Base-by-base conservation (phyloP, 2,329 filamentous ascomycete species). In the Penicillium brevicompactum region DNA sequence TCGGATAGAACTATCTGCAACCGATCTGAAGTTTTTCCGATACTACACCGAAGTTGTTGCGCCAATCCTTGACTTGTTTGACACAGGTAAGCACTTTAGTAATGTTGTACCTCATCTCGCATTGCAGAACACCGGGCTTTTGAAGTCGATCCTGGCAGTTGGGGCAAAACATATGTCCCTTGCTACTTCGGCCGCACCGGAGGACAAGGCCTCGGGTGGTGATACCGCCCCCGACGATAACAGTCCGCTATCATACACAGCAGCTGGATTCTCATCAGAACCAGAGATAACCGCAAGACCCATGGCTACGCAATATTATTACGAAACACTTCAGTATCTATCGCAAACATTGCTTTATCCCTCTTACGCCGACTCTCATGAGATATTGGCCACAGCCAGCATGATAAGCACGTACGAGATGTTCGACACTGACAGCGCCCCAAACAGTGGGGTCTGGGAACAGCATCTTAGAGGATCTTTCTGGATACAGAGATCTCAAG, bases 331-430 rank as follows among this genome's bases (percentile, higher is more conserved):
- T 0, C 82, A 84, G 48, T 87, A 86, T 55, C 74, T 87, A 0
- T 82, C 83, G 43, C 79, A 80, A 22, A 83, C 84, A 1, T 78
- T 87, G 61, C 76, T 81, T 3, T 84, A 83, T 60, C 74, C 80
- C 2, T 79, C 78, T 0, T 87, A 87, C 64, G 81, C 80, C 6
- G 79, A 78, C 11, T 53, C 50, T 14, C 75, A 76, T 13, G 84
- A 87, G 63, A 74, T 87, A 0, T 74, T 85, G 32, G 81, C 81
- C 0, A 87, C 83, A 1, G 80, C 82, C 0, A 73, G 86, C 1
- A 76, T 86, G 27, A 81, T 87, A 21, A 84, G 81, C n/a, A 82
- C 82, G 0, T 87, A 87, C 60, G 84, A 87, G 68, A 87, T 86
- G 84, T 78, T 86, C 24, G 82, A 84, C 45, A 80, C 78, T 8